phyloP scores from a whole-genome alignment of 352 stramenopile species.

The Globisporangium echinulatum region DNA sequence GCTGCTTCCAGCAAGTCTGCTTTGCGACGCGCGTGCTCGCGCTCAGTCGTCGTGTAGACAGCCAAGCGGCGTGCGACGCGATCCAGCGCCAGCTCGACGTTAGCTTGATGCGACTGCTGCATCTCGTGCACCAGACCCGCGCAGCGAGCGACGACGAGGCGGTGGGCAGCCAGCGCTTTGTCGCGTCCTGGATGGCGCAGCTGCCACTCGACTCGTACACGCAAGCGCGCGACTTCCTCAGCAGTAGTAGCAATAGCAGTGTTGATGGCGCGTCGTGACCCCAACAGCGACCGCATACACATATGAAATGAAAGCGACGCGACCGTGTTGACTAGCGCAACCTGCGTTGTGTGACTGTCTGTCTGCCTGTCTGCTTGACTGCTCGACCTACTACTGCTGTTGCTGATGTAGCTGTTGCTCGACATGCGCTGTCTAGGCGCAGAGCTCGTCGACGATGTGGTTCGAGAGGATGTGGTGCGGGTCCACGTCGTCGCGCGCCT shows the following conservation, averaged over 20 bases:
- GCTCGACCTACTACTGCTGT: too few relatives aligned
- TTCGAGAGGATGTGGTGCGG: conserved; percentile 92
- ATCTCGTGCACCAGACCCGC: conserved; percentile 16
- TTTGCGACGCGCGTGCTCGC: conserved; percentile 13
- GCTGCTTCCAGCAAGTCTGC: conserved; percentile 34
- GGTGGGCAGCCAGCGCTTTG: conserved; percentile 20
- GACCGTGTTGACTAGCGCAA: too few relatives aligned
- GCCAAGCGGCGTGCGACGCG: conserved; percentile 1
- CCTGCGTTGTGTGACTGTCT: too few relatives aligned
- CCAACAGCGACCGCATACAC: not conserved
- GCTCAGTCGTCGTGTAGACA: conserved; percentile 11
- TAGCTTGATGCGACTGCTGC: conserved; percentile 25
- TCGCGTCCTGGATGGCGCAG: conserved; percentile 28
- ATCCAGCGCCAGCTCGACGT: conserved; percentile 25
- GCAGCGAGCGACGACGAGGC: conserved; percentile 6
- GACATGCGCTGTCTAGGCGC: conserved; percentile 15
- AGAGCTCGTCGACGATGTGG: conserved; percentile 80
- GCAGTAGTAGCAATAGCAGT: not conserved
- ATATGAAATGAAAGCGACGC: not conserved
- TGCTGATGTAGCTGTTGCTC: too few relatives aligned
- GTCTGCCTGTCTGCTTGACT: too few relatives aligned
- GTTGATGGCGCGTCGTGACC: not conserved
- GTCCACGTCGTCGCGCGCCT: conserved; percentile 85
- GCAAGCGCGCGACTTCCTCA: conserved; percentile 12
- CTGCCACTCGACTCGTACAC: conserved; percentile 18